Evolutionary conservation across 2,329 filamentous ascomycete genomes (phyloP).

Genomic region (Colletotrichum sidae): DNA sequence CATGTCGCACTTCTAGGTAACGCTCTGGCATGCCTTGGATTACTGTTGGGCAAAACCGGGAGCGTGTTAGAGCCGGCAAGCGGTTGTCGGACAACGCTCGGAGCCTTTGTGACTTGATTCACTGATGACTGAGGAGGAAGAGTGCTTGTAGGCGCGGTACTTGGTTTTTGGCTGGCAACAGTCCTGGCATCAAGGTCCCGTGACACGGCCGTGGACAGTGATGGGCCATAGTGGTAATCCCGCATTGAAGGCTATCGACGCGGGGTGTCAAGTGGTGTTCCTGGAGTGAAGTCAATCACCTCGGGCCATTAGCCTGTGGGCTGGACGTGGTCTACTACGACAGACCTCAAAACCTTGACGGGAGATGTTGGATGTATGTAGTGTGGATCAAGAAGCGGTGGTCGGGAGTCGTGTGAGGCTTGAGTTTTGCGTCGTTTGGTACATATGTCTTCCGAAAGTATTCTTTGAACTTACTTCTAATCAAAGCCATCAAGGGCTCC

Average conservation of each 20-base stretch:
- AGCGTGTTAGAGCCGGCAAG: conserved; percentile 36
- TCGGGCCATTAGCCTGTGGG: too few relatives aligned
- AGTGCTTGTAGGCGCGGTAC: conserved; percentile 34
- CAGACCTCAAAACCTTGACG: too few relatives aligned
- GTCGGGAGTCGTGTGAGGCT: too few relatives aligned
- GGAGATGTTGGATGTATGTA: too few relatives aligned
- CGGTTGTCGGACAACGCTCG: background rate
- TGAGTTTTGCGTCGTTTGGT: too few relatives aligned
- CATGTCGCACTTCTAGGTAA: conserved; percentile 65
- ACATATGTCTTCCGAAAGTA: too few relatives aligned
- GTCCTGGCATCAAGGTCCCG: conserved; percentile 39
- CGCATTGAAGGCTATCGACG: conserved; percentile 43
- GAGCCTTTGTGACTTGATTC: conserved; percentile 3
- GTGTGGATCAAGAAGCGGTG: too few relatives aligned
- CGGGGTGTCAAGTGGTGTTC: background rate
- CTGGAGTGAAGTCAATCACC: too few relatives aligned
- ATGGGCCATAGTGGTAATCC: conserved; percentile 44
- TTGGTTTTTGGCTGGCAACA: conserved; percentile 21
- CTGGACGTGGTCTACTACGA: too few relatives aligned
- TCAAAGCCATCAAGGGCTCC: too few relatives aligned
- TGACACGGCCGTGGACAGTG: conserved; percentile 38
- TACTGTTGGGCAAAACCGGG: conserved; percentile 35
- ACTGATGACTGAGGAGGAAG: conserved; percentile 16
- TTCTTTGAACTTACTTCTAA: too few relatives aligned
- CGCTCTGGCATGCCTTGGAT: conserved; percentile 37